These are phyloP conservation scores for Sapria himalayana DNA, from an alignment of 345 rosid species.

Conservation along the genomic window DNA sequence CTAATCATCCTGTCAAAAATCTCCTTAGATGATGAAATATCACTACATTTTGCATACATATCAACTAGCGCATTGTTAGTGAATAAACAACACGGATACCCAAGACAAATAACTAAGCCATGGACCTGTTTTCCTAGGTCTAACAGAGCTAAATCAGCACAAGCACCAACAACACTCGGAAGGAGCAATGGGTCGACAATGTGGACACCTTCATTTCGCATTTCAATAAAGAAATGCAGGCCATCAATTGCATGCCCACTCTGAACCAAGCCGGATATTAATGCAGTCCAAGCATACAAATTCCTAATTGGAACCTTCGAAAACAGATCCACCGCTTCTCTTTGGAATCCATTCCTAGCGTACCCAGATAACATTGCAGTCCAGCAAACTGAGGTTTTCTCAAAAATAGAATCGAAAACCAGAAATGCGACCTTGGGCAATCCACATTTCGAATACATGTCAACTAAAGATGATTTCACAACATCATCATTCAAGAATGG, in stretches of 20 bases:
- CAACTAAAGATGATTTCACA: constrained; percentile 55
- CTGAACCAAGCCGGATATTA: constrained; percentile 63
- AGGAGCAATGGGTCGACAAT: constrained; percentile 59
- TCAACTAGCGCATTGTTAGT: constrained; percentile 54
- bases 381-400: constrained; percentile 33
- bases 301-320: constrained; percentile 18
- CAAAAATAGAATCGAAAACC: constrained; percentile 32
- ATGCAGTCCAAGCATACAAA: constrained; percentile 49
- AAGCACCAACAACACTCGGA: constrained; percentile 52
- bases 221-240: constrained; percentile 24
- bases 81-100: constrained; percentile 39
- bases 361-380: constrained; percentile 42
- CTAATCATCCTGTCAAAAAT: constrained; percentile 26
- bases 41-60: constrained; percentile 80
- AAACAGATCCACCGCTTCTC: constrained; percentile 36
- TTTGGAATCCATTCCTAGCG: constrained; percentile 44
- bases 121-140: constrained; percentile 54
- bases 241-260: constrained; percentile 44
- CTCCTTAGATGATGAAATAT: constrained; percentile 28
- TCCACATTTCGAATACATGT: constrained; percentile 56
- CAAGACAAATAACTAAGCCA: constrained; percentile 27
- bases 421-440: constrained; percentile 18
- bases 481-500: constrained; percentile 31
- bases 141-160: constrained; percentile 44
- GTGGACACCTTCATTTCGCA: constrained; percentile 48